Base-by-base conservation (phyloP, 2,329 filamentous ascomycete species). In the Hymenoscyphus infarciens region DNA sequence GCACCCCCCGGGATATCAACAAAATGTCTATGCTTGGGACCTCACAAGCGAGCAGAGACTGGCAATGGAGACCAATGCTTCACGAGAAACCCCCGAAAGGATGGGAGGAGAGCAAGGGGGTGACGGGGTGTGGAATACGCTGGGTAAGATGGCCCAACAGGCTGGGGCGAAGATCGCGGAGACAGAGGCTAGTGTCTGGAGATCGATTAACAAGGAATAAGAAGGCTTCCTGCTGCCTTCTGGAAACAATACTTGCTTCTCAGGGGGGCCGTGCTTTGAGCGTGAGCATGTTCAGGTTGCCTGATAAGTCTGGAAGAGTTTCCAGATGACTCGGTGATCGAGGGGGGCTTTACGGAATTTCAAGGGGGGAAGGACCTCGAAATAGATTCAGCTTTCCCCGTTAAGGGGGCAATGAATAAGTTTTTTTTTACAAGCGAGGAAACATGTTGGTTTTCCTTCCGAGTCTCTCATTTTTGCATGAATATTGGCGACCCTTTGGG, bases 151-250 rank as follows among this genome's bases (percentile, higher is more conserved):
- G 78, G 83, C 82, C 55, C 76, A 79, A 63, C 80, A 79, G 38
- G 85, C 84, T 6, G 84, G 85, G 58, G 81, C 81, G 64, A 83
- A 80, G 71, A 74, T 88, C 31, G 82, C 80, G 8, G 82, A 80
- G 15, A 84, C 83, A 15, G 85, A 88, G 76, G 77, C 76, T 58
- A 83, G 87, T 74, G 80, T 88, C 27, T 88, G 85, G 85, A 82
- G 81, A 74, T 81, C 80, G 71, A 84, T 87, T 71, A 87, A 85
- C 75, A 85, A 84, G 61, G 61, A 71, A 64, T 68, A 64, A 65
- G 56, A 60, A 38, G 52, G 61, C 57, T 56, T 57, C 64, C 56
- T 56, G 59, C 16, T 35, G 56, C 35, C 31, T 60, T 62, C 63
- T 64, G 38, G 63, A 62, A 60, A 61, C 29, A 61, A 64, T 60